Base-by-base conservation (phyloP, 495 filamentous ascomycete species). In the Aspergillus homomorphus region DNA sequence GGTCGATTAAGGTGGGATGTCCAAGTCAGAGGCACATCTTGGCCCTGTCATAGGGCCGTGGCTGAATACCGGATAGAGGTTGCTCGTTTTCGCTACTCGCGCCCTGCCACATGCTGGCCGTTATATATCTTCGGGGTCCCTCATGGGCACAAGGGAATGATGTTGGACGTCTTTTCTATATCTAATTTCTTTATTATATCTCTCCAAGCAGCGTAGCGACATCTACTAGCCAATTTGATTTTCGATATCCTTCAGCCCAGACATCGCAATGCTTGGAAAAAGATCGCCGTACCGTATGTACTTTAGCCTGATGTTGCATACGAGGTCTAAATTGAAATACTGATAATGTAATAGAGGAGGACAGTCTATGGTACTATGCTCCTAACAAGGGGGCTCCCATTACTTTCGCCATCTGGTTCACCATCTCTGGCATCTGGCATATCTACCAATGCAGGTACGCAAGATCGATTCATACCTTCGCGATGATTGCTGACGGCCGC, bases 321-420 rank as follows among this genome's bases (percentile, higher is more conserved):
- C 4, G 42, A 46, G 33, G 15, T 38, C 33, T 30, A 45, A n/a
- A 28, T 23, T 24, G 10, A 41, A 50, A 38, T 3, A 22, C 2
- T 55, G 45, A 61, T 69, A 45, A 70, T 45, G 10, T 45, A 14
- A 22, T 23, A 78, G 75, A 77, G 53, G 65, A 72, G 19, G 71
- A 70, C 18, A 89, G 84, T 63, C 66, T 84, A 43, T 91, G 82
- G 80, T 85, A 83, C 67, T 91, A 90, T 72, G 87, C 85, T 18
- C 89, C 89, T 0, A 90, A 89, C 64, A 87, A 89, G 69, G 87
- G 78, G 3, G 87, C 87, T 1, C 82, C 88, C 0, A 78, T 90
- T 28, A 82, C 85, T 53, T 90, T 89, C 62, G 80, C 84, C 9
- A 69, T 87, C 20, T 78, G 88, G 6, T 92, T 88, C 66, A 68